Evolutionary conservation across 306 rosid species (phyloP).

Genomic region (Lotus japonicus): DNA sequence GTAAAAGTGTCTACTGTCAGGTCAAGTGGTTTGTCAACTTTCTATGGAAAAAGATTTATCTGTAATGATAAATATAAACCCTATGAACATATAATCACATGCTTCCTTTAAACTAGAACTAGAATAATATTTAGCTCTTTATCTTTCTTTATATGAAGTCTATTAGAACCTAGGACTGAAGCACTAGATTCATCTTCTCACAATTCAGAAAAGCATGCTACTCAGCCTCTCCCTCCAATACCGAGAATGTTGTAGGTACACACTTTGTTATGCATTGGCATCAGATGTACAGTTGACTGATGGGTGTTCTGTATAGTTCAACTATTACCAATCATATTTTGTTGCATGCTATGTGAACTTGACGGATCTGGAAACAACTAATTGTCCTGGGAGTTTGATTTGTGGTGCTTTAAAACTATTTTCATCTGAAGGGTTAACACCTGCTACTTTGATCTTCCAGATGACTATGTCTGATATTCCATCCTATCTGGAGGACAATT

Average conservation of each 20-base stretch:
- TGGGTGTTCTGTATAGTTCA: too few species aligned
- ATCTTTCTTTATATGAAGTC: neutral
- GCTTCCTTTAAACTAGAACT: neutral
- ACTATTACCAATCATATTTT: neutral
- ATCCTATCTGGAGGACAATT: constrained; percentile 2
- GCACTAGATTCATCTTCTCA: neutral
- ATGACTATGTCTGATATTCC: constrained; percentile 6
- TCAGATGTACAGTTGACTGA: too few species aligned
- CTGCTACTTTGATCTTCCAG: constrained; percentile 20
- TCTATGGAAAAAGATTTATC: neutral
- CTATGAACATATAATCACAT: neutral
- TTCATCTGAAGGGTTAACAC: constrained; percentile 1
- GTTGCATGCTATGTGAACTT: neutral
- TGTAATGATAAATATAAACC: neutral
- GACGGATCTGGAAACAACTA: neutral
- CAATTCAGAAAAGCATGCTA: neutral
- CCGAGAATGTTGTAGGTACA: neutral
- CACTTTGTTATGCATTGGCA: too few species aligned
- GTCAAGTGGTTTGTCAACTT: neutral
- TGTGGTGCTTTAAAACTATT: neutral
- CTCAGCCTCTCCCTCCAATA: neutral
- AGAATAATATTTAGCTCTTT: neutral
- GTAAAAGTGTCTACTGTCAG: neutral
- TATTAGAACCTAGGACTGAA: neutral
- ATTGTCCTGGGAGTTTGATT: neutral